Base-by-base conservation (phyloP, 2,329 filamentous ascomycete species). In the Trichoderma semiorbis region DNA sequence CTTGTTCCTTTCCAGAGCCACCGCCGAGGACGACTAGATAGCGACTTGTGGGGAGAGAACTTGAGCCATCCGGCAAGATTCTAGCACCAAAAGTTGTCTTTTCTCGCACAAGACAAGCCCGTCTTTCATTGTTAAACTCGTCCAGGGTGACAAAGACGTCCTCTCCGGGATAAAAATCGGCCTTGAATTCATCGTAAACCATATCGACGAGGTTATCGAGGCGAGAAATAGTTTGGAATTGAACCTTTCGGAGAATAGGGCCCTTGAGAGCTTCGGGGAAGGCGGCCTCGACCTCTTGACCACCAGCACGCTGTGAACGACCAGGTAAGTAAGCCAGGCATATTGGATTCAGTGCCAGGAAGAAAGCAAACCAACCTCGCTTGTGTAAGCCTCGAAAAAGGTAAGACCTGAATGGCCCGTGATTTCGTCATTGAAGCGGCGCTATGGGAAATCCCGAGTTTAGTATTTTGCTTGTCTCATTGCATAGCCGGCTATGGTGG, bases 181-280 rank as follows among this genome's bases (percentile, higher is more conserved):
- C 87, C 79, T 95, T 95, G 81, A 97, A 97, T 78, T 95, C 90
- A 32, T 92, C 90, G 78, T 88, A 93, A 34, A 93, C 86, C 77
- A 87, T 85, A 79, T 91, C 89, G 62, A 91, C 89, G 12, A 91
- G 82, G 74, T 94, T 93, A 80, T 98, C 96, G 81, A 99, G 94
- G 75, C 96, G 90, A 63, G 91, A 96, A 74, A 93, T 90, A 26
- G 91, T 95, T 79, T 93, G 95, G 81, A 97, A 97, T 79, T 99
- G 96, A 43, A 98, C 93, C 79, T 92, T 93, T 74, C 94, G 92
- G 75, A 99, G 85, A 64, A 99, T 93, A 12, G 95, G 96, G 62
- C 93, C 93, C 79, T 97, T 97, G 73, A 99, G 86, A 47, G 93
- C 90, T 81, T 97, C 94, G 21, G 96, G 96, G 76, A 99, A 98